phyloP scores from a whole-genome alignment of 1,139 yeast species.

The Diutina siamensis region DNA sequence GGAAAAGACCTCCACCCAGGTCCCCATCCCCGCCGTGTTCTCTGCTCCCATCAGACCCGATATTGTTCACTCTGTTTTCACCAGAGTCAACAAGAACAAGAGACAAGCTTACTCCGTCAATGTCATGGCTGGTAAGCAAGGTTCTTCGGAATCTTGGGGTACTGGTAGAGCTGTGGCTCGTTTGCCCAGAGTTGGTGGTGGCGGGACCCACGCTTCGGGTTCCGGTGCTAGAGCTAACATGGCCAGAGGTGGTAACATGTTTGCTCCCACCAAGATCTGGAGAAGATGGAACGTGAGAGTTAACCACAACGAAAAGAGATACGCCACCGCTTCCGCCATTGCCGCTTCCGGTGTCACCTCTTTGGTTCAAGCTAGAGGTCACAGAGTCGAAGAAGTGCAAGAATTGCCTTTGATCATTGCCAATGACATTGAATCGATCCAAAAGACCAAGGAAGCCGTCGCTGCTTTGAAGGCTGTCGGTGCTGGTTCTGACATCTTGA shows the following conservation, averaged over 20 bases:
- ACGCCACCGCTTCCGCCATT: constrained; percentile 99
- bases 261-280: constrained; percentile 99
- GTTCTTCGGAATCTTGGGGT: constrained; percentile 99
- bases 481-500: constrained; percentile 97
- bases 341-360: constrained; percentile 99
- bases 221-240: constrained; percentile 99
- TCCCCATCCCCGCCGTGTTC: constrained; percentile 97
- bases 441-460: constrained; percentile 98
- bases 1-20: constrained; percentile 71
- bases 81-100: constrained; percentile 99
- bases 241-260: constrained; percentile 99
- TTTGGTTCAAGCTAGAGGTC: constrained; percentile 99
- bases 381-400: constrained; percentile 97
- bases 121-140: constrained; percentile 98
- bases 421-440: constrained; percentile 82
- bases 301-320: constrained; percentile 99
- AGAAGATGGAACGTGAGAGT: constrained; percentile 99
- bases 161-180: constrained; percentile 99
- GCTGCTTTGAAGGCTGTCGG: constrained; percentile 97
- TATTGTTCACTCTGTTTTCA: constrained; percentile 96
- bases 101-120: constrained; percentile 99
- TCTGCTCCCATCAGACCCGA: constrained; percentile 99
- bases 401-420: constrained; percentile 98
- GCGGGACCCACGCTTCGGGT: constrained; percentile 99
- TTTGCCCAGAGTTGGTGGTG: constrained; percentile 99